Conservation (phyloP, 495 filamentous ascomycete species). For the Aspergillus biplanus region DNA sequence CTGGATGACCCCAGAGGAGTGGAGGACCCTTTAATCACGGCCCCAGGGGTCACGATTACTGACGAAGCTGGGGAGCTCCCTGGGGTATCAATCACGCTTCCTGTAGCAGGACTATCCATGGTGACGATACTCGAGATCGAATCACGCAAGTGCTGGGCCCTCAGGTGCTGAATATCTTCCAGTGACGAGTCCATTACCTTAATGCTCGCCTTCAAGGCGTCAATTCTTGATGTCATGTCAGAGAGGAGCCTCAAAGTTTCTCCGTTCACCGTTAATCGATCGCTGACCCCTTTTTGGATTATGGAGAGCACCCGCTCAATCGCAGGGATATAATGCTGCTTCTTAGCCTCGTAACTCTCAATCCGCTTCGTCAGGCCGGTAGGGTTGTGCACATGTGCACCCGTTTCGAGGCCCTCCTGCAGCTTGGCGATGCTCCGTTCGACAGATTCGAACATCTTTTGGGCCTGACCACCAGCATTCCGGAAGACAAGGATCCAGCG, state of each 20-base stretch:
- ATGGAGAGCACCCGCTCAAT: conserved; percentile 88
- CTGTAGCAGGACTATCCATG: conserved; percentile 76
- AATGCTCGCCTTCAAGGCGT: conserved; percentile 74
- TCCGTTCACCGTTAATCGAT: conserved; percentile 90
- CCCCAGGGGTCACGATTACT: conserved; percentile 64
- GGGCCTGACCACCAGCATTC: conserved; percentile 86
- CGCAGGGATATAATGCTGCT: conserved; percentile 90
- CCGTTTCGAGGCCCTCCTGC: conserved; percentile 75
- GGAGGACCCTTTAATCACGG: conserved; percentile 38
- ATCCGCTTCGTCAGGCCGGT: conserved; percentile 73
- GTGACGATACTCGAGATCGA: conserved; percentile 92
- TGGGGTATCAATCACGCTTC: conserved; percentile 76
- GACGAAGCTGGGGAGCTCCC: conserved; percentile 91
- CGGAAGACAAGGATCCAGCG: conserved; percentile 94
- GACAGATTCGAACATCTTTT: conserved; percentile 93
- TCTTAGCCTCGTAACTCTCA: conserved; percentile 94
- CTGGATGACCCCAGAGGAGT: conserved; percentile 51
- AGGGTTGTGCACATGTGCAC: conserved; percentile 69
- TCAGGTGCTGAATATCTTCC: conserved; percentile 70
- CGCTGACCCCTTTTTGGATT: conserved; percentile 89
- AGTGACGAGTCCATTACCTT: conserved; percentile 72
- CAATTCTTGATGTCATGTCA: conserved; percentile 80
- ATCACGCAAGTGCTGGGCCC: conserved; percentile 78
- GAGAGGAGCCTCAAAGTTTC: conserved; percentile 84
- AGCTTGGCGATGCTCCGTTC: conserved; percentile 82